Evolutionary conservation across 2,329 filamentous ascomycete species (phyloP), one percentile per base, ranked within the genome.

Genomic region (Fusarium piperis): DNA sequence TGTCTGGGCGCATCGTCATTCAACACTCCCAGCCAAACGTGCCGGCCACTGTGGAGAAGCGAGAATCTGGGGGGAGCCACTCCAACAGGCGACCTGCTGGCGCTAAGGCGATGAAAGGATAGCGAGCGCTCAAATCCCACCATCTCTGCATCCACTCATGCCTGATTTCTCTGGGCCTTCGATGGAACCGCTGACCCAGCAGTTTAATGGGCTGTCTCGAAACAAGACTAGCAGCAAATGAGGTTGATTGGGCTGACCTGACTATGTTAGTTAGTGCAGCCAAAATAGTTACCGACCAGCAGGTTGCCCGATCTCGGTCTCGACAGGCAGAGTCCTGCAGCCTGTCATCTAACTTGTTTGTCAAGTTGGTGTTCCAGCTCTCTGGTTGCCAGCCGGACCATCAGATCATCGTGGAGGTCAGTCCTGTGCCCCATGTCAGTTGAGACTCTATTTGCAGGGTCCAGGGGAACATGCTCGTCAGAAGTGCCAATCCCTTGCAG

Each of bases 11-110:
- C 56, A 56, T 56, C 51, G 36, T 35, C 52, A 53, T 35, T 57
- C 62, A 58, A 55, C 58, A 64, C 64, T 62, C 68, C 67, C 65
- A 70, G 65, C 56, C 61, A 75, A 59, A 65, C 68, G 68, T 66
- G 64, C 69, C 72, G 74, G 70, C 75, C 72, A 68, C 63, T 74
- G 74, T 77, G 75, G 75, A 65, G 71, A 70, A 64, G 51, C 59
- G 52, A 70, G 68, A 76, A 71, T 73, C 73, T 33, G 72, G 75
- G 74, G 69, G 65, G 67, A 39, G 52, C 55, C 65, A 59, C 52
- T 60, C 57, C 44, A 64, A 58, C 64, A 73, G 70, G 57, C 68
- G 67, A 69, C 65, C 59, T 62, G 55, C 70, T 74, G 56, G 62
- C 60, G 63, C 53, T 59, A 44, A 67, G 59, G 39, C 23, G 32